Base-by-base conservation (phyloP, 1,284 basidiomycete species). In the Stereum hirsutum region DNA sequence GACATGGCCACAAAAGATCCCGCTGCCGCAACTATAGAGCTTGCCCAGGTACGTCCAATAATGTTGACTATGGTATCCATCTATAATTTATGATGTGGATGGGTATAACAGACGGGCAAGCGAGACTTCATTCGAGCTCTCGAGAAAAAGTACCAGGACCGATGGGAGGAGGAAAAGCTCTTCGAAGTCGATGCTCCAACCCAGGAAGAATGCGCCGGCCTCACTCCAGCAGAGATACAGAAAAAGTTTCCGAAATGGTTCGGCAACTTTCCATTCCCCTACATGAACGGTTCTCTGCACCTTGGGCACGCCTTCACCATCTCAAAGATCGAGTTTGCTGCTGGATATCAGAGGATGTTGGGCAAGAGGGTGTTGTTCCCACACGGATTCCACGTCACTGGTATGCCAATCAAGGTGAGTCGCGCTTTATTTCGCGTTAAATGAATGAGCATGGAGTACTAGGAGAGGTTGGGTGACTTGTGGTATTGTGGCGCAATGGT, bases 261-360 rank as follows among this genome's bases (percentile, higher is more conserved):
- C 57, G 94, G 93, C 45, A 97, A 83, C 62, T 94, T 89, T 63
- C 92, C 95, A 23, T 95, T 75, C 67, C 89, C 92, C 2, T 99
- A 99, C 74, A 98, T 98, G 92, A 99, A 99, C 62, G 96, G 96
- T 40, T 89, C 87, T 50, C 75, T 99, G 53, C 96, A 99, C 64
- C 74, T 99, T 27, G 96, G 96, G 33, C 96, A 99, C 66, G 95
- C 89, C 0, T 99, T 99, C 67, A 95, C 94, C 33, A 90, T 99
- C 63, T 94, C 91, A 49, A 99, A 99, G 70, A 87, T 98, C 61
- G 96, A 99, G 64, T 99, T 99, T 57, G 83, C 86, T 2, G 86
- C 94, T 32, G 96, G 96, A 19, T 99, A 89, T 63, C 86, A 99
- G 66, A 75, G 95, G 42, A 88, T 99, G 89, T 64, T 92, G 52